Conservation (phyloP, 2,329 filamentous ascomycete genomes). For the Microsporum ferrugineum region DNA sequence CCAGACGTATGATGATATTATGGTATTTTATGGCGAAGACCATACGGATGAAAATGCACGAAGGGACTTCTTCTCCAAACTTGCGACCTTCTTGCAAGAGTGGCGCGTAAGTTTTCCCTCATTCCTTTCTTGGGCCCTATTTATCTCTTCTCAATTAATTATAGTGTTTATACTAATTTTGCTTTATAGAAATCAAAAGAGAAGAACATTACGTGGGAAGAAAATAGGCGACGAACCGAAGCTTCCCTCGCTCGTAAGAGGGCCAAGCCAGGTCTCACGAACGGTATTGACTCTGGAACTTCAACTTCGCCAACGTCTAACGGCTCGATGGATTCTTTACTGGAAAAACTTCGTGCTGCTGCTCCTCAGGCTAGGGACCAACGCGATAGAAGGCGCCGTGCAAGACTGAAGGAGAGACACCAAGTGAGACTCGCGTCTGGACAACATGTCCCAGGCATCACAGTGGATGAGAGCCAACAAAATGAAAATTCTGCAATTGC, state of each 20-base stretch:
- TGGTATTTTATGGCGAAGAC: slow-evolving; percentile 94
- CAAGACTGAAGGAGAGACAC: slow-evolving; percentile 79
- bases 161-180: background rate
- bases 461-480: slow-evolving; percentile 48
- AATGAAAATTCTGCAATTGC: slow-evolving; percentile 35
- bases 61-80: slow-evolving; percentile 88
- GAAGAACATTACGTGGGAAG: slow-evolving; percentile 79
- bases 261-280: slow-evolving; percentile 52
- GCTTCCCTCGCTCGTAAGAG: slow-evolving; percentile 82
- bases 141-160: slow-evolving; percentile 3
- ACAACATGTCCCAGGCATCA: slow-evolving; percentile 67
- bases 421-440: slow-evolving; percentile 82
- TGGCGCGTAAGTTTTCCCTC: slow-evolving; percentile 56
- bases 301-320: slow-evolving; percentile 60
- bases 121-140: background rate
- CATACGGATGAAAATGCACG: slow-evolving; percentile 81
- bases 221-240: slow-evolving; percentile 73
- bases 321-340: slow-evolving; percentile 88
- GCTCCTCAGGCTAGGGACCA: slow-evolving; percentile 83
- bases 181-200: slow-evolving; percentile 61
- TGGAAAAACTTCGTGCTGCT: slow-evolving; percentile 88
- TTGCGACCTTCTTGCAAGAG: slow-evolving; percentile 78
- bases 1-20: slow-evolving; percentile 84
- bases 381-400: slow-evolving; percentile 74
- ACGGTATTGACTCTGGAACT: slow-evolving; percentile 37